Conservation (phyloP, 352 stramenopile genomes). For the Elongisporangium undulatum region DNA sequence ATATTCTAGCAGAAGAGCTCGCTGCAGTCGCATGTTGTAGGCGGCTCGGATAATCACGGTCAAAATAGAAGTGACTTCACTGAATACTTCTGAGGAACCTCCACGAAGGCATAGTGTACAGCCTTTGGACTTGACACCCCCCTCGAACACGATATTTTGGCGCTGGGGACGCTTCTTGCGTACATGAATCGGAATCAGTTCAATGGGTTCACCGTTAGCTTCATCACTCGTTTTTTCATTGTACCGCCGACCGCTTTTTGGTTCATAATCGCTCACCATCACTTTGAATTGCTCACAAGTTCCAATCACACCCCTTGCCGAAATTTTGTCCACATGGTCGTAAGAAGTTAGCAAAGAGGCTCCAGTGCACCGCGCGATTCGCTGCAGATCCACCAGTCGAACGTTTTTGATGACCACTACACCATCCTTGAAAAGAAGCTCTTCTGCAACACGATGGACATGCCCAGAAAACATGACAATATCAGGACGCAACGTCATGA, state of each 20-base stretch:
- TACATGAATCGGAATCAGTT: slow-evolving; percentile 3
- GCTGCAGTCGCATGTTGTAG: slow-evolving; percentile 83
- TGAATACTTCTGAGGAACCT: slow-evolving; percentile 53
- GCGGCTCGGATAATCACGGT: slow-evolving; percentile 54
- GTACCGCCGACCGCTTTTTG: slow-evolving; percentile 59
- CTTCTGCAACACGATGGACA: slow-evolving; percentile 81
- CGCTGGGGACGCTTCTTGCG: slow-evolving; percentile 59
- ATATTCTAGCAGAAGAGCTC: slow-evolving; percentile 45
- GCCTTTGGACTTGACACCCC: slow-evolving; percentile 59
- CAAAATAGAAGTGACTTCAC: slow-evolving; percentile 62
- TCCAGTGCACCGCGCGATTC: slow-evolving; percentile 71
- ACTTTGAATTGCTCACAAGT: slow-evolving; percentile 84
- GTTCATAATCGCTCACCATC: slow-evolving; percentile 74
- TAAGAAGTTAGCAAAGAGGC: slow-evolving; percentile 79
- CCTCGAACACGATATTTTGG: slow-evolving; percentile 87
- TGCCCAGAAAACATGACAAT: slow-evolving; percentile 85
- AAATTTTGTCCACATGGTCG: slow-evolving; percentile 88
- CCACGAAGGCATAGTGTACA: slow-evolving; percentile 82
- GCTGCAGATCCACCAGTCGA: slow-evolving; percentile 67
- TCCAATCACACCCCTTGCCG: slow-evolving; percentile 64
- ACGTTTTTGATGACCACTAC: slow-evolving; percentile 87
- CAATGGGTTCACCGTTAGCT: slow-evolving; percentile 10
- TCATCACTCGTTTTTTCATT: slow-evolving; percentile 25
- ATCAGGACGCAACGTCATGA: slow-evolving; percentile 78
- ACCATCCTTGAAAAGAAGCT: slow-evolving; percentile 68